Evolutionary conservation across 2,329 filamentous ascomycete species (phyloP).

Genomic region (Colletotrichum theobromicola): DNA sequence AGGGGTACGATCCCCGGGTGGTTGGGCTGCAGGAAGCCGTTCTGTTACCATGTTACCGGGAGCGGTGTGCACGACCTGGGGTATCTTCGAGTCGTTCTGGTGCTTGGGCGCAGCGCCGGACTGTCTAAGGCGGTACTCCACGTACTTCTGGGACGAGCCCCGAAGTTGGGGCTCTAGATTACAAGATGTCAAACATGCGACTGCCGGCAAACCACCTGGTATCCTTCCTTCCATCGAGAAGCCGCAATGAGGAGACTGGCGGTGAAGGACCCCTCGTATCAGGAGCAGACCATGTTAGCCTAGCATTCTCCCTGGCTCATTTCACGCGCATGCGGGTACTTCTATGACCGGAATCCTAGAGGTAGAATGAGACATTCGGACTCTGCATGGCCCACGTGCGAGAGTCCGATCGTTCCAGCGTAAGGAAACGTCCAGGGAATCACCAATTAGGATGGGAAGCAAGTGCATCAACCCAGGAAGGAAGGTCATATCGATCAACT

Average conservation of each 20-base stretch:
- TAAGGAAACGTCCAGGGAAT: rapidly evolving
- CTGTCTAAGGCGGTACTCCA: not conserved
- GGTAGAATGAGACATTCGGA: not conserved
- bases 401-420: not conserved
- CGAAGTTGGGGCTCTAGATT: not conserved
- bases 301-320: not conserved
- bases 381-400: rapidly evolving
- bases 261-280: rapidly evolving
- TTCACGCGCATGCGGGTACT: rapidly evolving
- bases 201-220: not conserved
- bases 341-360: rapidly evolving
- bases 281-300: not conserved
- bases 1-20: not conserved
- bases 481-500: not conserved
- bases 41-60: not conserved
- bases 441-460: not conserved
- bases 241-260: rapidly evolving
- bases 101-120: rapidly evolving
- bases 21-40: not conserved
- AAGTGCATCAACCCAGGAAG: not conserved
- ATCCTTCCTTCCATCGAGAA: not conserved
- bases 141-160: not conserved
- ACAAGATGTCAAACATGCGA: not conserved
- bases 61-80: not conserved
- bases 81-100: not conserved